A percentile compares a stretch with the other conserved stretches of the same genome.
phyloP scores from a whole-genome alignment of 2,329 filamentous ascomycete genomes.

The Arthroderma sp. region DNA sequence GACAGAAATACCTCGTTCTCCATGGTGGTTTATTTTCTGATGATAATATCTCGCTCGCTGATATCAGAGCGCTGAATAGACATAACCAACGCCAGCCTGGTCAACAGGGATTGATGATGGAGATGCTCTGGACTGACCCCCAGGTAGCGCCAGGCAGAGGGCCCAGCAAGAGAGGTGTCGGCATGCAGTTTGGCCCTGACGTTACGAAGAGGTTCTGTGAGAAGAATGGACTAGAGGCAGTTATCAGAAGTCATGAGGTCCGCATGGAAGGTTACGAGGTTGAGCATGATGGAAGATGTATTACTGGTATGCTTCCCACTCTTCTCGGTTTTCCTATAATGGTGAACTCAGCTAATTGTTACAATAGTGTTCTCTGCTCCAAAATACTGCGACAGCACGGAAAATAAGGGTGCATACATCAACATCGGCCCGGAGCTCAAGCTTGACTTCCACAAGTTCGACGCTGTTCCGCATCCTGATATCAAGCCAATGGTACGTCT shows the following conservation, averaged over 20 bases:
- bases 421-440: constrained; percentile 89
- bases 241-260: constrained; percentile 95
- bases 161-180: constrained; percentile 92
- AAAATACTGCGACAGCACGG: constrained; percentile 93
- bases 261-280: constrained; percentile 99
- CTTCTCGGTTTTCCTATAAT: neutral
- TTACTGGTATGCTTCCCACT: constrained; percentile 54
- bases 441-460: constrained; percentile 83
- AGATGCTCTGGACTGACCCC: constrained; percentile 99
- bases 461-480: constrained; percentile 89
- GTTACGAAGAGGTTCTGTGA: constrained; percentile 95
- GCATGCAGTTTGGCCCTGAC: constrained; percentile 92
- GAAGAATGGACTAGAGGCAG: constrained; percentile 82
- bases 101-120: constrained; percentile 96
- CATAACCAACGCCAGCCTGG: constrained; percentile 87
- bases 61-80: constrained; percentile 84
- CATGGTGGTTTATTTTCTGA: constrained; percentile 93
- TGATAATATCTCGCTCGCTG: constrained; percentile 80
- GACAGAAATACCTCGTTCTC: constrained; percentile 78
- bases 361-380: constrained; percentile 80
- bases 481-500: constrained; percentile 71
- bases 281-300: constrained; percentile 89
- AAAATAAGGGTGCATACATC: constrained; percentile 97
- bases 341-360: neutral
- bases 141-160: constrained; percentile 75